Conservation (phyloP, 768 basidiomycete species). For the Trichaptum fuscoviolaceum region DNA sequence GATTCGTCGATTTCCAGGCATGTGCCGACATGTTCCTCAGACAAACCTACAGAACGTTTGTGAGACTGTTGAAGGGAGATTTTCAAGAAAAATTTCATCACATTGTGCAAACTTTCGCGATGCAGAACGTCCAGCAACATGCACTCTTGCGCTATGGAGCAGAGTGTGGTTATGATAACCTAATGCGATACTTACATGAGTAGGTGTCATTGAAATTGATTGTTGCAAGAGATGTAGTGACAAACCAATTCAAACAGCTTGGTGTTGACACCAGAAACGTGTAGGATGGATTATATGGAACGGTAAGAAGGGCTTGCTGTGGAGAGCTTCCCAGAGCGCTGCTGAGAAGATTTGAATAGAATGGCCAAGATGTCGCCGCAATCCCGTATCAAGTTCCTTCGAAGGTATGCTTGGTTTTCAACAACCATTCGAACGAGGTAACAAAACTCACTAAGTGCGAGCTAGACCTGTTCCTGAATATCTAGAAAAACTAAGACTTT, state of each 20-base stretch:
- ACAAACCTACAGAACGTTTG: background rate
- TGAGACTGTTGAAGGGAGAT: background rate
- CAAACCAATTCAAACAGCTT: background rate
- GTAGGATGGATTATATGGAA: background rate
- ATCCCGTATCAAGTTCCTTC: background rate
- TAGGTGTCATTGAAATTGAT: background rate
- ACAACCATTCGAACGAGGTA: background rate
- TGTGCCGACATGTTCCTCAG: background rate
- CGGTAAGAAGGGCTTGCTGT: background rate
- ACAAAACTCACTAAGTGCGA: background rate
- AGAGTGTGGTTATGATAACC: background rate
- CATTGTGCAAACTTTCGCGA: background rate
- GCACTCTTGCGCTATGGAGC: background rate
- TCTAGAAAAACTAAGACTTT: background rate
- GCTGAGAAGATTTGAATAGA: background rate
- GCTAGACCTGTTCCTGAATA: background rate
- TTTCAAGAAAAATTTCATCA: background rate
- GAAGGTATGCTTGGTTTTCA: background rate
- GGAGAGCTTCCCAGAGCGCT: background rate
- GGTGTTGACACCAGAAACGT: constrained; percentile 1
- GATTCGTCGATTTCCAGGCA: background rate
- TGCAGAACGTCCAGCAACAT: background rate
- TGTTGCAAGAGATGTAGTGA: background rate
- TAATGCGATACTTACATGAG: background rate
- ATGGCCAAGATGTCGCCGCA: background rate